Percentiles rank a stretch among this genome's conserved stretches.
phyloP scores from a whole-genome alignment of 169 alveolate genomes.

The Plasmodium inui region DNA sequence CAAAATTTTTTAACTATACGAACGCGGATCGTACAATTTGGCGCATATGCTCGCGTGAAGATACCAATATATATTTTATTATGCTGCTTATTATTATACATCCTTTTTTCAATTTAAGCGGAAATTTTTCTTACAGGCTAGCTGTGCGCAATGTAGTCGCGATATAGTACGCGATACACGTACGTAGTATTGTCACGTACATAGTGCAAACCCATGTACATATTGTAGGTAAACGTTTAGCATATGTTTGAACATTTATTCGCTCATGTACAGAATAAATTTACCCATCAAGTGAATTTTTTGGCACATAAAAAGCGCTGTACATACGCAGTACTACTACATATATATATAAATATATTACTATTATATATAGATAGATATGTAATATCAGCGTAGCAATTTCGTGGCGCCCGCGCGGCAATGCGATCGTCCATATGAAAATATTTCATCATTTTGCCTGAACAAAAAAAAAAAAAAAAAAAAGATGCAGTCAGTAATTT shows the following conservation, averaged over 20 bases:
- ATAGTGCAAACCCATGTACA: background rate
- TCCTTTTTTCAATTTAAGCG: background rate
- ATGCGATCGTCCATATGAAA: background rate
- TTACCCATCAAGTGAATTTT: background rate
- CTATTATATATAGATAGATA: background rate
- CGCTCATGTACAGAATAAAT: background rate
- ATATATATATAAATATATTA: no score
- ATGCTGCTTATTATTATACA: background rate
- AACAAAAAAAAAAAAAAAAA: slow-evolving; percentile 1
- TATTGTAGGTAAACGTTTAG: background rate
- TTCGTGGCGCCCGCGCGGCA: background rate
- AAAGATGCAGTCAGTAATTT: background rate
- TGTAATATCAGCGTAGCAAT: background rate
- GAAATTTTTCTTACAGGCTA: background rate
- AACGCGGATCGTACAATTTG: background rate
- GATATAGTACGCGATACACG: background rate
- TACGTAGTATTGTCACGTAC: background rate
- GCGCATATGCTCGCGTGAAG: background rate
- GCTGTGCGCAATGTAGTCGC: background rate
- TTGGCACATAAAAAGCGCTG: background rate
- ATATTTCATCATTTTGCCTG: background rate
- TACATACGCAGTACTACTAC: background rate
- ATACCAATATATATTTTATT: background rate
- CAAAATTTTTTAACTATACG: background rate
- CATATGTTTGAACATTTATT: background rate